A percentile compares a stretch with the other conserved stretches of the same genome.
phyloP scores from a whole-genome alignment of 768 basidiomycete species.

The Phylloporus sp. region DNA sequence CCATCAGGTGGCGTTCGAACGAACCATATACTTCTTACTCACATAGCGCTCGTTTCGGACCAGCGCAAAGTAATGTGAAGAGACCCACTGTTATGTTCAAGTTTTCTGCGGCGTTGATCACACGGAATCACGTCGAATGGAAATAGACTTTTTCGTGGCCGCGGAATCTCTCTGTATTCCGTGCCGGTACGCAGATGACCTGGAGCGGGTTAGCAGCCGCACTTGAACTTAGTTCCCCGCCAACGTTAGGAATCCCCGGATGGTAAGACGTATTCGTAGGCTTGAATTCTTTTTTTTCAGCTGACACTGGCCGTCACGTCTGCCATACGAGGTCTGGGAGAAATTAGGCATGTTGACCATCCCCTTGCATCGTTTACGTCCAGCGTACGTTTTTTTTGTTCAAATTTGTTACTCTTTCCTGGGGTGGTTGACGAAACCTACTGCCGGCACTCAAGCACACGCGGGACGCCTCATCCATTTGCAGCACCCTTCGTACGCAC shows the following conservation, averaged over 20 bases:
- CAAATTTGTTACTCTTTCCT: not conserved
- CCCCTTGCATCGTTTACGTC: slow-evolving; percentile 18
- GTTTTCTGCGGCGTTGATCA: not conserved
- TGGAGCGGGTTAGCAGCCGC: not conserved
- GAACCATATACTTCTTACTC: slow-evolving; percentile 37
- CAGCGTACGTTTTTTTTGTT: slow-evolving; percentile 9
- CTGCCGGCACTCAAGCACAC: slow-evolving; percentile 1
- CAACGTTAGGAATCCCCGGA: slow-evolving; percentile 11
- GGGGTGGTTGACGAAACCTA: slow-evolving; percentile 6
- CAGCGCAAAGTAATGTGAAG: not conserved
- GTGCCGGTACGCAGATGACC: not conserved
- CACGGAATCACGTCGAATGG: too few relatives aligned
- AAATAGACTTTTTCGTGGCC: too few relatives aligned
- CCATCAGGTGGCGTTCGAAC: slow-evolving; percentile 14
- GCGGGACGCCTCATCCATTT: slow-evolving; percentile 2
- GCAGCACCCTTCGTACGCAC: not conserved
- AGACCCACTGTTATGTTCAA: not conserved
- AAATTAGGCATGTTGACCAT: not conserved
- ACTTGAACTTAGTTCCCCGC: too few relatives aligned
- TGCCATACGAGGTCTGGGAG: slow-evolving; percentile 6
- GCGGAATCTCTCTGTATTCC: not conserved
- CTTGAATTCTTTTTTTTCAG: slow-evolving; percentile 11
- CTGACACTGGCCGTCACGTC: slow-evolving; percentile 3
- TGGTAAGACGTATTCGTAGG: slow-evolving; percentile 3
- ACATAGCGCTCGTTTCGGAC: slow-evolving; percentile 14